Evolutionary conservation across 2,329 filamentous ascomycete genomes (phyloP), one percentile per base, ranked within the genome.

Genomic region (Aspergillus felis): DNA sequence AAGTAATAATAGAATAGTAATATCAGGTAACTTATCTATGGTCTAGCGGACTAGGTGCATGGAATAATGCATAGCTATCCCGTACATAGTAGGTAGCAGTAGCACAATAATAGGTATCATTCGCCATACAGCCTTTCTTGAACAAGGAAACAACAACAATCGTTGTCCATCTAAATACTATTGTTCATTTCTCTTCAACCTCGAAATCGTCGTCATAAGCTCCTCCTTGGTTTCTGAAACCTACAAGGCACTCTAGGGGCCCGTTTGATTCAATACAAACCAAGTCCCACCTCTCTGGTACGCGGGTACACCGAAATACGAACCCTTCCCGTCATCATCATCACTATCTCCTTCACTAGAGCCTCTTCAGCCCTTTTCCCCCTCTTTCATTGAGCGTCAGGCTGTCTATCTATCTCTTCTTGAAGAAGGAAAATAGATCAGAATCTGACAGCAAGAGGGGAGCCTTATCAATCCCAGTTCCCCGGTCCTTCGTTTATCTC

Each of bases 401-500:
- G 3, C 14, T 38, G 14, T 38, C 32, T 38, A 38, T 38, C 32
- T 38, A 38, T 17, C 14, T 38, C 17, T 17, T 38, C 32, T n/a
- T 38, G 1, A 17, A 7, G 32, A 17, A 17, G 32, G 7, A 7
- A 38, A n/a, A 17, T 38, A 38, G 32, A 17, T 17, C 32, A 3
- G 32, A 17, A n/a, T 38, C 32, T 38, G 32, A 38, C 32, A 38
- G 32, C 32, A 7, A 17, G 14, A 38, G 32, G 32, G 32, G 32
- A 17, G 6, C 32, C 32, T 38, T 38, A 38, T 38, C 32, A 17
- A 7, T 6, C 12, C 27, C 20, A 12, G 4, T 35, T 6, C 12
- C n/a, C 12, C 59, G 57, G 51, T 58, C 57, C 48, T 55, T 54
- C 54, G 32, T 57, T 50, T 57, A 54, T 35, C 35, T 53, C 47